Base-by-base conservation (phyloP, 108 stramenopile species). In the Skeletonema grethae region DNA sequence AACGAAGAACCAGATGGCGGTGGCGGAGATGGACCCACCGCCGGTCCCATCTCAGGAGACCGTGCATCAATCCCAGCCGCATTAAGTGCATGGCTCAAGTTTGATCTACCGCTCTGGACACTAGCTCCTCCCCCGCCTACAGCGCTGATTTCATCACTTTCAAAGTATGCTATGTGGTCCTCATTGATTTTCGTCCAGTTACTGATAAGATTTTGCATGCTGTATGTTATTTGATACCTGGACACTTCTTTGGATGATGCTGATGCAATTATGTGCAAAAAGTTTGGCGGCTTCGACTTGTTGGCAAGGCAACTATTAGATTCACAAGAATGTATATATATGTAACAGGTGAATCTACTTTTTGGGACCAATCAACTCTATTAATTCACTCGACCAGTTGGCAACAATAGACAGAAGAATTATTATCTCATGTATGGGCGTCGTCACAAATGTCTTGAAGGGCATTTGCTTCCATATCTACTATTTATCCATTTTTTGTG, bases 141-240 rank as follows among this genome's bases (percentile, higher is more conserved):
- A 62, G 22, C 32, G 38, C 22, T 62, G 34, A 20, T 36, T 13
- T 31, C 50, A 53, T 53, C 50, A 22, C 22, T 39, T 34, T 20
- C 61, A 38, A 53, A 53, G 50, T 53, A 53, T 24, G 22, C 50
- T 7, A 53, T 4, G 9, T 64, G 63, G 9, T 57, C 67, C 13
- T 68, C 34, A 36, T 69, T 69, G 67, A 69, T 69, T 53, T 69
- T 69, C 29, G 67, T 69, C 67, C 67, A 69, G 7, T 56, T 32
- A 12, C 55, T 57, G n/a, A 69, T 56, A 41, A 69, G 12, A 28
- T 31, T 58, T 43, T 69, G 67, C 34, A 69, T 32, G 16, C 2
- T 38, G 10, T 0, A 1, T 38, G 11, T 11, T 38, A 38, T 11
- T 10, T 10, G 0, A 1, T 38, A 10, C 36, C 9, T 1, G 6